Evolutionary conservation across 2,329 filamentous ascomycete species (phyloP).

Genomic region (Lachnellula occidentalis): DNA sequence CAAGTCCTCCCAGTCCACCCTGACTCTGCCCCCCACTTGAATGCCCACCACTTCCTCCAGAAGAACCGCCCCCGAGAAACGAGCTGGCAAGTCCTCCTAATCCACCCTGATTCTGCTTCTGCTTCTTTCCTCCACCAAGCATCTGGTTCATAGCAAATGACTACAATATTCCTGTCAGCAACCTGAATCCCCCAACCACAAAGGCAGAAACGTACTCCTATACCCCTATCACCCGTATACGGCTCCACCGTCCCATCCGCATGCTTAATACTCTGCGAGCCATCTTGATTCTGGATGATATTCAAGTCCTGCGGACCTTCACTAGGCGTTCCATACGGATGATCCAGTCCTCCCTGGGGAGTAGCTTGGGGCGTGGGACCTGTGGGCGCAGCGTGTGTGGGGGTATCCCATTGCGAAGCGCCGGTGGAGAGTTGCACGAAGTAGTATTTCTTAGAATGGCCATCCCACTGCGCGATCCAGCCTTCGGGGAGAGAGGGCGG

Average conservation of each 20-base stretch:
- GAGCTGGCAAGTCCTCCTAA: conserved; percentile 34
- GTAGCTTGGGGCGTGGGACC: conserved; percentile 53
- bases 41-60: conserved; percentile 8
- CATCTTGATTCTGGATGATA: conserved; percentile 58
- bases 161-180: conserved; percentile 18
- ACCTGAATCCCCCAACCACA: neutral
- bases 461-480: conserved; percentile 68
- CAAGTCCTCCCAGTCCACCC: too few species aligned
- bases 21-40: conserved; percentile 12
- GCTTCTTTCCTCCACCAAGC: conserved; percentile 31
- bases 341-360: conserved; percentile 41
- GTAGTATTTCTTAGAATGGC: conserved; percentile 59
- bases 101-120: conserved; percentile 19
- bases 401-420: conserved; percentile 68
- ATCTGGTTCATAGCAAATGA: conserved; percentile 31
- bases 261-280: conserved; percentile 55
- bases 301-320: conserved; percentile 24
- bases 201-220: conserved; percentile 51
- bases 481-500: conserved; percentile 58
- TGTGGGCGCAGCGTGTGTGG: conserved; percentile 57
- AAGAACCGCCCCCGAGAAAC: conserved; percentile 26
- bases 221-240: conserved; percentile 48
- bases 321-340: conserved; percentile 55
- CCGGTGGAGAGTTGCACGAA: conserved; percentile 69
- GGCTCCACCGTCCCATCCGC: conserved; percentile 58